Percentiles rank a stretch among this genome's conserved stretches.
Conservation (phyloP, 495 filamentous ascomycete species). For the Talaromyces proteolyticus region DNA sequence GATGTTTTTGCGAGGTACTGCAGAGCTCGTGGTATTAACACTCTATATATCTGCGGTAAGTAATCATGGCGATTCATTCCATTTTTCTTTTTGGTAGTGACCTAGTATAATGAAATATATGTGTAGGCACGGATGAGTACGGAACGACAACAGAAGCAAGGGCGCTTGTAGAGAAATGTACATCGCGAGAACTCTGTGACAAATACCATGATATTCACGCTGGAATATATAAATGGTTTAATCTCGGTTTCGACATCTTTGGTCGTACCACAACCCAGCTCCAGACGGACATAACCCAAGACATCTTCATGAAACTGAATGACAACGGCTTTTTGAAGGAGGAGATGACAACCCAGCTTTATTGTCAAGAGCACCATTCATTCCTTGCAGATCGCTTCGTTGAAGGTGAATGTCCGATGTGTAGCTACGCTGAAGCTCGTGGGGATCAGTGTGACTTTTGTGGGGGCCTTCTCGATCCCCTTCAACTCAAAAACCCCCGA, state of each 20-base stretch:
- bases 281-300: constrained; percentile 15
- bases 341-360: constrained; percentile 13
- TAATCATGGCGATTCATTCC: no score
- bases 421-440: constrained; percentile 14
- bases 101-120: no score
- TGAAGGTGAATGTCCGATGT: constrained; percentile 15
- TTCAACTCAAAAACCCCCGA: constrained; percentile 13
- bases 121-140: constrained; percentile 28
- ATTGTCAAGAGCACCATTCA: constrained; percentile 11
- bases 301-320: constrained; percentile 14
- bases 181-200: constrained; percentile 27
- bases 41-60: constrained; percentile 31
- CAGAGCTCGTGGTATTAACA: constrained; percentile 51
- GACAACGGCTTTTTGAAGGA: constrained; percentile 11
- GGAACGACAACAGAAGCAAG: constrained; percentile 33
- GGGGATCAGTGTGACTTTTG: constrained; percentile 17
- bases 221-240: constrained; percentile 27
- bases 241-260: constrained; percentile 29
- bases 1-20: constrained; percentile 68
- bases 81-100: no score
- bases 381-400: constrained; percentile 17
- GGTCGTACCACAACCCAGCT: constrained; percentile 26
- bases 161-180: constrained; percentile 24
- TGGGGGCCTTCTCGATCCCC: constrained; percentile 13
- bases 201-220: constrained; percentile 32